phyloP scores from a whole-genome alignment of 1,284 basidiomycete species.

The Puccinia polysora region DNA sequence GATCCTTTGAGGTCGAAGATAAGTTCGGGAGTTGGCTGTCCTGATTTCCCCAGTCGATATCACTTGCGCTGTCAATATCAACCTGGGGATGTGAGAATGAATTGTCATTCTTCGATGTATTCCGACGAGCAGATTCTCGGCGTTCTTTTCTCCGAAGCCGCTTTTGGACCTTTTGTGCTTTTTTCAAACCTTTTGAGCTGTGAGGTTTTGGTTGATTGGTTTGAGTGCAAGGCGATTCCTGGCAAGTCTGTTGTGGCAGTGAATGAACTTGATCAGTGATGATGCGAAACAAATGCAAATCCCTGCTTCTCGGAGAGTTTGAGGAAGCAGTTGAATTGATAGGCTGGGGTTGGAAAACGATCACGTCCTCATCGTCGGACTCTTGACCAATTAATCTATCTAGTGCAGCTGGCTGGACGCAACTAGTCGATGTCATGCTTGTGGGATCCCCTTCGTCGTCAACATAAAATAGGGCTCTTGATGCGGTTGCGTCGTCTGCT shows the following conservation, averaged over 20 bases:
- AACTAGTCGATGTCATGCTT: neutral
- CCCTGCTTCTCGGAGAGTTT: neutral
- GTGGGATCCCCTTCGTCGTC: conserved; percentile 12
- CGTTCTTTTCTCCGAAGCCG: conserved; percentile 3
- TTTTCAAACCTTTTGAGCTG: neutral
- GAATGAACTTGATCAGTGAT: neutral
- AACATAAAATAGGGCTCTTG: conserved; percentile 2
- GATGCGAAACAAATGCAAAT: conserved; percentile 14
- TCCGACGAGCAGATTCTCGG: neutral
- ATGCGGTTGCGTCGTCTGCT: neutral
- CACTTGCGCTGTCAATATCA: conserved; percentile 3
- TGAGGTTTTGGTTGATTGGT: neutral
- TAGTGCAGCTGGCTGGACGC: neutral
- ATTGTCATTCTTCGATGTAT: neutral
- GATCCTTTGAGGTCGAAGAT: neutral
- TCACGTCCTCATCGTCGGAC: conserved; percentile 15
- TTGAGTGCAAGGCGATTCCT: too few species aligned
- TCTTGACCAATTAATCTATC: neutral
- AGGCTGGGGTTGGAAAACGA: conserved; percentile 12
- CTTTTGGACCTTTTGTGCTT: conserved; percentile 1
- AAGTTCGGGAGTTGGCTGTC: neutral
- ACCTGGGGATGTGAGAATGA: neutral
- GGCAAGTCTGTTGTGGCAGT: neutral
- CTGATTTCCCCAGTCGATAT: conserved; percentile 20
- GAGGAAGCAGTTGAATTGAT: neutral